Percentiles rank a stretch among this genome's conserved stretches.
These are phyloP conservation scores for Linnemannia elongata DNA, from an alignment of 192 early-diverging fungal species.

Conservation along the genomic window DNA sequence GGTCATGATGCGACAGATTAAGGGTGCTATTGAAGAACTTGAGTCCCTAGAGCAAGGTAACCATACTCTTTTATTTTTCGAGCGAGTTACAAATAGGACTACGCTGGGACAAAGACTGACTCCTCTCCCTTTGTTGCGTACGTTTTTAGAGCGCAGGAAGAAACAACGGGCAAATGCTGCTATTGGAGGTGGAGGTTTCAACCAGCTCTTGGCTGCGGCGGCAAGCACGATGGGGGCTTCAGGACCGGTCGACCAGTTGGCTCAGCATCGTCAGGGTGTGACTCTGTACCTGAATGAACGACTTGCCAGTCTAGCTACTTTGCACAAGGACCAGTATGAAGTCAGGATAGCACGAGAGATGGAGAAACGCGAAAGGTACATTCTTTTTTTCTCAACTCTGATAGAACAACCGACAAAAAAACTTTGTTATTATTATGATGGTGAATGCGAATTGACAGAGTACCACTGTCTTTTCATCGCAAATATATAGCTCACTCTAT, in stretches of 20 bases:
- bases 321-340: conserved; percentile 82
- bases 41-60: conserved; percentile 49
- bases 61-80: not conserved
- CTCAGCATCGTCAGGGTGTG: conserved; percentile 78
- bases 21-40: conserved; percentile 54
- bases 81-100: not conserved
- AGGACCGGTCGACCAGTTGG: conserved; percentile 65
- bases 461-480: not conserved
- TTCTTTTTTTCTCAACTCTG: not conserved
- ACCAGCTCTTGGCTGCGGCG: conserved; percentile 29
- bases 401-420: no score
- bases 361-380: conserved; percentile 72
- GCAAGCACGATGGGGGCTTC: conserved; percentile 9
- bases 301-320: conserved; percentile 72
- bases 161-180: conserved; percentile 18
- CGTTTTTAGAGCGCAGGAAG: conserved; percentile 27
- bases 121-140: not conserved
- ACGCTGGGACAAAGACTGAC: not conserved
- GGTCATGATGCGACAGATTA: conserved; percentile 54
- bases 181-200: conserved; percentile 21
- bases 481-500: conserved; percentile 30
- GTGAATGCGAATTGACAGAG: not conserved
- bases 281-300: conserved; percentile 76
- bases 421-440: no score
- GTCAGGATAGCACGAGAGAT: conserved; percentile 73